Conservation (phyloP, 2,329 filamentous ascomycete genomes). For the Didymella segeticola region DNA sequence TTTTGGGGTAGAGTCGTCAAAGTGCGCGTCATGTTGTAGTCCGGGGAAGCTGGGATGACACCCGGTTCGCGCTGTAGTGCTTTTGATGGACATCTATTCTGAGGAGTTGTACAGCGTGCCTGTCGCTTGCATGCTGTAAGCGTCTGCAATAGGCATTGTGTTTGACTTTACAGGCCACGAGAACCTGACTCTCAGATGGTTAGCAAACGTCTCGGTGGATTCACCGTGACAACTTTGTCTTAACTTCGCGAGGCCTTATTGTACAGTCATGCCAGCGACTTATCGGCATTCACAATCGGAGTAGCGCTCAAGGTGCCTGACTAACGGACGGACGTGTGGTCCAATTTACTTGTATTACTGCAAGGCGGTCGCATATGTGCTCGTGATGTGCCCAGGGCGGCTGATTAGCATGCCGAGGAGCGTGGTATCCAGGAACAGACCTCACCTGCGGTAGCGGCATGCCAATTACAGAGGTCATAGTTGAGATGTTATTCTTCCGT, state of each 20-base stretch:
- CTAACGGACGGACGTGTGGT: neutral
- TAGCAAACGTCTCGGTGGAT: neutral
- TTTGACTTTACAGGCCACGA: neutral
- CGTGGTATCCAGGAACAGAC: constrained; percentile 18
- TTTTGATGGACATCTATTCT: constrained; percentile 10
- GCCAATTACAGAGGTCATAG: constrained; percentile 11
- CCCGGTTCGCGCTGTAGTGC: constrained; percentile 24
- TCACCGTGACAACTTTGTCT: neutral
- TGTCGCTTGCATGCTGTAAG: constrained; percentile 6
- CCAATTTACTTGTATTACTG: constrained; percentile 4
- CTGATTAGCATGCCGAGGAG: constrained; percentile 6
- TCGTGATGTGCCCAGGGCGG: constrained; percentile 8
- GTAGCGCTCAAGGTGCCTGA: neutral
- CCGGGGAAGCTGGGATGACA: constrained; percentile 30
- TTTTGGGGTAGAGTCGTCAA: neutral
- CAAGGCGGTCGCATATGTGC: constrained; percentile 1
- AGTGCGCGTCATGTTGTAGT: constrained; percentile 15
- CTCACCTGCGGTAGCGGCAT: constrained; percentile 19
- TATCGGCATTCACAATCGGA: neutral
- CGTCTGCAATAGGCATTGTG: neutral
- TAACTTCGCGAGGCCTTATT: neutral
- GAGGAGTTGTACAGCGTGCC: constrained; percentile 3
- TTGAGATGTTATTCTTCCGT: constrained; percentile 17
- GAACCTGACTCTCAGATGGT: constrained; percentile 1
- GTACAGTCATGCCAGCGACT: neutral